Base-by-base conservation (phyloP, 306 rosid genomes). In the Oemleria cerasiformis region DNA sequence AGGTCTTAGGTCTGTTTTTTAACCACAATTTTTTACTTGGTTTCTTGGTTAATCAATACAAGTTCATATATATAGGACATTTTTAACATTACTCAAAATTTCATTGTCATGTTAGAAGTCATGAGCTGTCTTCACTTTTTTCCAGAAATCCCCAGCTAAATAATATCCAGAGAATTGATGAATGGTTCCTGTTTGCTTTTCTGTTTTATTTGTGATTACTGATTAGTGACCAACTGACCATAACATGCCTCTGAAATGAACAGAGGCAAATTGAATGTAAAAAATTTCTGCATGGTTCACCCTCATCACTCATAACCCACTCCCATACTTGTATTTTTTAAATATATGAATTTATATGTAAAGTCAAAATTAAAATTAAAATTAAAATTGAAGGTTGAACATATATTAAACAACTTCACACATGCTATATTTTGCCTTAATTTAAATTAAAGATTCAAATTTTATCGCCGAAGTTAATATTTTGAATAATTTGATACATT, bases 261-360 rank as follows among this genome's bases (percentile, higher is more conserved):
- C 64, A 63, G 57, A n/a, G 74, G 66, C 72, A 79, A 76, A 62
- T 74, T 65, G 80, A 71, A 68, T 5, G 56, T 9, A 2, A 47
- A 1, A 30, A 30, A 1, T 30, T 55, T 72, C 51, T 23, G 59
- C 16, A 38, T 68, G 9, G 42, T 63, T 68, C 20, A 67, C 60
- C 70, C 34, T 43, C 59, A 23, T 43, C 19, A 70, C 74, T 53
- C 49, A 5, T 30, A 30, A 30, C 36, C 36, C 36, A 0, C 20
- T 19, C 64, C 56, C 43, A 34, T 36, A 14, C n/a, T 12, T 4
- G 14, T 30, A 21, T 12, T 30, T 30, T 30, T 30, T 30, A 30
- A 30, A 25, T 25, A 25, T 25, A 25, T 25, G 30, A 25, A 30
- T 30, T 1, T 30, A 30, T 30, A 30, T 30, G 36, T 2, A 30